phyloP scores from a whole-genome alignment of 257 asterid genomes.

The Solanum sejunctum region DNA sequence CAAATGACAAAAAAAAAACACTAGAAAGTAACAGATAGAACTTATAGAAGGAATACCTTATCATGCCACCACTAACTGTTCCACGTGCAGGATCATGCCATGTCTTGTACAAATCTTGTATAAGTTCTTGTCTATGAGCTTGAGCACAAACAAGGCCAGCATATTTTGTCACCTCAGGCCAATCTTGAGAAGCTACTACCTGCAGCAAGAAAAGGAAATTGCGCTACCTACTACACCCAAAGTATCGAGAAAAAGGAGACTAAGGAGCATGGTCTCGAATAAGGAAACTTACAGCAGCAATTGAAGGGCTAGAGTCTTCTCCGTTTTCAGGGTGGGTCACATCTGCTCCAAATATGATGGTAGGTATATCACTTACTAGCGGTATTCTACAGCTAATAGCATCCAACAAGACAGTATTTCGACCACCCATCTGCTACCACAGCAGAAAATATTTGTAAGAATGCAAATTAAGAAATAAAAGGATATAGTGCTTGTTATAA shows the following conservation, averaged over 20 bases:
- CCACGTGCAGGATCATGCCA: slow-evolving; percentile 98
- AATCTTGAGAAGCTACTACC: slow-evolving; percentile 99
- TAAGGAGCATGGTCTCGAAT: background rate
- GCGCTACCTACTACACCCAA: background rate
- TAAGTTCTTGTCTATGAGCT: slow-evolving; percentile 95
- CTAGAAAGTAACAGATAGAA: background rate
- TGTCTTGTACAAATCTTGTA: slow-evolving; percentile 91
- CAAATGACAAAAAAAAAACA: background rate
- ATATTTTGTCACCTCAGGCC: slow-evolving; percentile 99
- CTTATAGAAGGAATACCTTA: slow-evolving; percentile 33
- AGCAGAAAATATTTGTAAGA: background rate
- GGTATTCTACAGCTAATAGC: slow-evolving; percentile 95
- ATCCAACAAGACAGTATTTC: slow-evolving; percentile 81
- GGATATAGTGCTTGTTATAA: background rate
- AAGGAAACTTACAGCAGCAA: slow-evolving; percentile 70
- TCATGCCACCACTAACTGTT: slow-evolving; percentile 96
- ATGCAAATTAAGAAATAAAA: background rate
- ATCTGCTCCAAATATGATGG: slow-evolving; percentile 96
- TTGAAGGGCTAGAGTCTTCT: slow-evolving; percentile 95
- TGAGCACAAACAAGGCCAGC: slow-evolving; percentile 98
- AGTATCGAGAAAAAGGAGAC: background rate
- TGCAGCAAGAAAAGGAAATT: slow-evolving; percentile 6
- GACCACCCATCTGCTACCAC: slow-evolving; percentile 87
- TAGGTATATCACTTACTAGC: slow-evolving; percentile 90
- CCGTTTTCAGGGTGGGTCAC: slow-evolving; percentile 99